phyloP scores from a whole-genome alignment of 139 green algal species.

The Mesostigma viride region DNA sequence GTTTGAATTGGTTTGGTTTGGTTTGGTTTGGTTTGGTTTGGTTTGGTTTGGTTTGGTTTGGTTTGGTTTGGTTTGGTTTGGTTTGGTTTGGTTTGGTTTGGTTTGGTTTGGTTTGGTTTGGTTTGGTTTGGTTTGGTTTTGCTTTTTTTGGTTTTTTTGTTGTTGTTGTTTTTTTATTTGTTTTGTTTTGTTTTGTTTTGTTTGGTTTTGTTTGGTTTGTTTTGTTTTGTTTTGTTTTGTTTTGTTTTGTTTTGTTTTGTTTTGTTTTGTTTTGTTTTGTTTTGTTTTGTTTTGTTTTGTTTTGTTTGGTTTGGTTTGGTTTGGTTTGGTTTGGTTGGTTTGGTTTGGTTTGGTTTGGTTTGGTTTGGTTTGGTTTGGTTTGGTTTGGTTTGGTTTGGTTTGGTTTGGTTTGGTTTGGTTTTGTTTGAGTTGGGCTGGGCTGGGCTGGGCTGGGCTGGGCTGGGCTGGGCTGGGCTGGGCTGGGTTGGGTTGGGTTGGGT shows the following conservation, averaged over 20 bases:
- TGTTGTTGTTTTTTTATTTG: too few relatives aligned
- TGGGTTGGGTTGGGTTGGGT: slow-evolving; percentile 9
- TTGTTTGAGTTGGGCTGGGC: too few relatives aligned
- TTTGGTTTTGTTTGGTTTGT: neutral
- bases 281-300: too few relatives aligned
- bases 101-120: slow-evolving; percentile 3
- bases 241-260: slow-evolving; percentile 4
- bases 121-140: slow-evolving; percentile 12
- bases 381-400: neutral
- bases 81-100: neutral
- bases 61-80: slow-evolving; percentile 9
- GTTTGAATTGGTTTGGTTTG: too few relatives aligned
- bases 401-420: slow-evolving; percentile 10
- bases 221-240: neutral
- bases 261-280: slow-evolving; percentile 8
- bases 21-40: slow-evolving; percentile 12
- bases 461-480: slow-evolving; percentile 10
- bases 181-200: too few relatives aligned
- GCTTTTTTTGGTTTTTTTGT: neutral
- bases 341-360: too few relatives aligned
- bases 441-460: slow-evolving; percentile 6
- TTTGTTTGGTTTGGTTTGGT: too few relatives aligned
- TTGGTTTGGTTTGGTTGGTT: too few relatives aligned
- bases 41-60: neutral
- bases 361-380: slow-evolving; percentile 11